phyloP scores from a whole-genome alignment of 129 eudicot species.

The Escallonia rubra region DNA sequence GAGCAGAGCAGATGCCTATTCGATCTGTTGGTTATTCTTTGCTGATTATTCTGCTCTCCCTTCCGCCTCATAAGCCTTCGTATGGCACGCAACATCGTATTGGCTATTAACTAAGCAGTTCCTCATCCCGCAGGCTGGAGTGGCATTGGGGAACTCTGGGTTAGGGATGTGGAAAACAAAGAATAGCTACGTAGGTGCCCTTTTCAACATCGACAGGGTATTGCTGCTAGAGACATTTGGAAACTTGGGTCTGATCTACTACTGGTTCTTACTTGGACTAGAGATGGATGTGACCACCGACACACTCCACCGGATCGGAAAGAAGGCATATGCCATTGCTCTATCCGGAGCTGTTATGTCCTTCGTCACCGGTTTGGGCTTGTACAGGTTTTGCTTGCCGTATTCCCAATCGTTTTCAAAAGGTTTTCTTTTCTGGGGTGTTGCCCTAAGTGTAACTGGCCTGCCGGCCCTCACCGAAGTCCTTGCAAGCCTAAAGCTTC shows the following conservation, averaged over 20 bases:
- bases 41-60: too few species aligned
- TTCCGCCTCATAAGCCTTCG: too few species aligned
- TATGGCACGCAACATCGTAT: too few species aligned
- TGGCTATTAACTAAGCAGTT: too few species aligned
- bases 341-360: constrained; percentile 8
- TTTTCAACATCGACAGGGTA: not conserved
- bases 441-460: constrained; percentile 9
- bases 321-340: constrained; percentile 9
- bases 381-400: not conserved
- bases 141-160: constrained; percentile 8
- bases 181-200: not conserved
- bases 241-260: constrained; percentile 23
- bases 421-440: constrained; percentile 22
- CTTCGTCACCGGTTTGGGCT: not conserved
- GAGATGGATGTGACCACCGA: constrained; percentile 12
- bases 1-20: too few species aligned
- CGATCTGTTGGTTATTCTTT: too few species aligned
- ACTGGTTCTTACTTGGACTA: constrained; percentile 20
- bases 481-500: constrained; percentile 15
- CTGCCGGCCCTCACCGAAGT: constrained; percentile 8
- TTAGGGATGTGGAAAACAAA: not conserved
- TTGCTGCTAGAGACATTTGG: constrained; percentile 19
- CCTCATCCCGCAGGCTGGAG: constrained; percentile 11
- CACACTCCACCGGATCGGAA: not conserved
- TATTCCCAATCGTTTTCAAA: not conserved